Conservation (phyloP, 805 yeast species). For the Schizosaccharomyces cryophilus region DNA sequence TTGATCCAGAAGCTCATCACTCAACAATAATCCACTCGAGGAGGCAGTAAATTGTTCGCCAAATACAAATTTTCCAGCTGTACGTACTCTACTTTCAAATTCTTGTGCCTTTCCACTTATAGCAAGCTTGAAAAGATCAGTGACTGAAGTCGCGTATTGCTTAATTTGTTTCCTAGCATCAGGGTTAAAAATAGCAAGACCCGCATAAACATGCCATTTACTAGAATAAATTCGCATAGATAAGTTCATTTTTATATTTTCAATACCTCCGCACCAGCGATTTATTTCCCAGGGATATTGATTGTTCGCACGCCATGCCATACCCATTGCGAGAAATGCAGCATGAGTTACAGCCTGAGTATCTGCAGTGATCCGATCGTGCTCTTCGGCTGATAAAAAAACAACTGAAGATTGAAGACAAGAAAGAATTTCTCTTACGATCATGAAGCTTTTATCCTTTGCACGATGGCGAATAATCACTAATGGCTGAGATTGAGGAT, state of each 20-base stretch:
- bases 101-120: slow-evolving; percentile 39
- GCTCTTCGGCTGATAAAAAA: slow-evolving; percentile 58
- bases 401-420: slow-evolving; percentile 63
- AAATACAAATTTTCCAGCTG: slow-evolving; percentile 57
- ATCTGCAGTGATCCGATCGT: slow-evolving; percentile 88
- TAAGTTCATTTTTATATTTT: slow-evolving; percentile 84
- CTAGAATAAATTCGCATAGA: slow-evolving; percentile 75
- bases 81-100: slow-evolving; percentile 29
- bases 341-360: slow-evolving; percentile 98
- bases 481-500: slow-evolving; percentile 75
- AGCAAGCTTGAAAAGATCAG: slow-evolving; percentile 65
- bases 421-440: slow-evolving; percentile 38
- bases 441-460: slow-evolving; percentile 24
- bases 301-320: slow-evolving; percentile 66
- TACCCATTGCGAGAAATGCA: slow-evolving; percentile 89
- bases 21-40: slow-evolving; percentile 24
- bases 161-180: slow-evolving; percentile 76
- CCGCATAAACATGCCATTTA: slow-evolving; percentile 97
- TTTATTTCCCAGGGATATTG: slow-evolving; percentile 77
- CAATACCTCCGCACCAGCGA: slow-evolving; percentile 80
- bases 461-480: slow-evolving; percentile 64
- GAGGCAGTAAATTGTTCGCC: slow-evolving; percentile 27
- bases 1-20: slow-evolving; percentile 62
- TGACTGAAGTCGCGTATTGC: slow-evolving; percentile 67
- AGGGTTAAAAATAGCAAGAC: slow-evolving; percentile 85